Conservation (phyloP, 164 flowering plant species). For the Piper longum region DNA sequence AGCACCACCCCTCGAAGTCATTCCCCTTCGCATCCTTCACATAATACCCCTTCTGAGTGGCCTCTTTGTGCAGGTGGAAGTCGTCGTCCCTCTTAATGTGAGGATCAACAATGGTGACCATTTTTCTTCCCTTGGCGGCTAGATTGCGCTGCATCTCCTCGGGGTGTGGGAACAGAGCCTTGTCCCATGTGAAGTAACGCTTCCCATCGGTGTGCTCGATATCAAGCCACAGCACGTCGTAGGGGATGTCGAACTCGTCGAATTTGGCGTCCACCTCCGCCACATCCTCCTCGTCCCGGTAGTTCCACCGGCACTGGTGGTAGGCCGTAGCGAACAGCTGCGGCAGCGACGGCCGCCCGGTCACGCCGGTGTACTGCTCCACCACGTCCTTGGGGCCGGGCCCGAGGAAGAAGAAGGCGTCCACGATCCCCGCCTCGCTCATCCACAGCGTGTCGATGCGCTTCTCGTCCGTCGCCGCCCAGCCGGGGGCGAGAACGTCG, state of each 20-base stretch:
- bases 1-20: slow-evolving; percentile 99
- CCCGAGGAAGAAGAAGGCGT: slow-evolving; percentile 85
- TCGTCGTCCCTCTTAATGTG: slow-evolving; percentile 91
- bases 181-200: slow-evolving; percentile 95
- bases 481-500: slow-evolving; percentile 72
- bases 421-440: slow-evolving; percentile 96
- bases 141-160: slow-evolving; percentile 85
- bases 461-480: slow-evolving; percentile 42
- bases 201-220: slow-evolving; percentile 96
- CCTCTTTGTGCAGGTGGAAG: slow-evolving; percentile 72
- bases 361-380: slow-evolving; percentile 60
- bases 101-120: slow-evolving; percentile 98
- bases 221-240: slow-evolving; percentile 98
- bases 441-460: slow-evolving; percentile 92
- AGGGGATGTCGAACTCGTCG: slow-evolving; percentile 90
- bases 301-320: slow-evolving; percentile 98
- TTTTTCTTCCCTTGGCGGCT: slow-evolving; percentile 78
- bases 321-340: slow-evolving; percentile 75
- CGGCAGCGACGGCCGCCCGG: slow-evolving; percentile 79
- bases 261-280: slow-evolving; percentile 71
- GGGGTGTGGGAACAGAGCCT: slow-evolving; percentile 60
- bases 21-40: slow-evolving; percentile 78
- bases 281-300: slow-evolving; percentile 96
- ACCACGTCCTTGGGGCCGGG: slow-evolving; percentile 90
- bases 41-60: slow-evolving; percentile 67